Conservation (phyloP, 768 basidiomycete genomes). For the Kwoniella sp. region DNA sequence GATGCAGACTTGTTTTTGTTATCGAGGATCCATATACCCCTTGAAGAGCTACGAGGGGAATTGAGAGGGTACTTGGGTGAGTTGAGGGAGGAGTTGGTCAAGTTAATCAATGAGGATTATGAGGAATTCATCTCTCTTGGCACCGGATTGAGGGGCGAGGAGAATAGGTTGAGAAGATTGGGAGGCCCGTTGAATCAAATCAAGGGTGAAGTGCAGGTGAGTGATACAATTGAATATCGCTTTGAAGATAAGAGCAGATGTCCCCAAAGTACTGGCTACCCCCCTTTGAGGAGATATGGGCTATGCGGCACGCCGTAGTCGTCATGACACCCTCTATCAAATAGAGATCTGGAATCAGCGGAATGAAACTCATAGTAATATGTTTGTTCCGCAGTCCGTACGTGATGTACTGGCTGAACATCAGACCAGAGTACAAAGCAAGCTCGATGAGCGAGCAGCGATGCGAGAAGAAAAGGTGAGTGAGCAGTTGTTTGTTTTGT, state of each 20-base stretch:
- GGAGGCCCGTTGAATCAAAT: conserved; percentile 69
- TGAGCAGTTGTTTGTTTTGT: not conserved
- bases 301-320: too few relatives aligned
- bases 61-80: conserved; percentile 78
- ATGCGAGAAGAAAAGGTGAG: conserved; percentile 83
- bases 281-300: too few relatives aligned
- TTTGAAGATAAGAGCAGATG: too few relatives aligned
- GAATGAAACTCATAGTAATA: not conserved
- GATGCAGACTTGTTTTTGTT: conserved; percentile 84
- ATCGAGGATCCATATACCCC: conserved; percentile 77
- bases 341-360: too few relatives aligned
- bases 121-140: conserved; percentile 96
- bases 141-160: conserved; percentile 86
- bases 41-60: conserved; percentile 84
- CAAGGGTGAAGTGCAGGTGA: conserved; percentile 66
- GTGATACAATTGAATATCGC: conserved; percentile 58
- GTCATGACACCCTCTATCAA: too few relatives aligned
- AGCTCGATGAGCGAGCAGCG: conserved; percentile 70
- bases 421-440: conserved; percentile 72
- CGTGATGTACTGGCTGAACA: conserved; percentile 27
- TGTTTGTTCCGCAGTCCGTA: conserved; percentile 10
- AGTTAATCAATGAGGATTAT: conserved; percentile 96
- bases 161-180: conserved; percentile 68
- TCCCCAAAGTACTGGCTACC: too few relatives aligned
- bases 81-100: conserved; percentile 90